Evolutionary conservation across 2,329 filamentous ascomycete genomes (phyloP).

Genomic region (Colletotrichum destructivum): DNA sequence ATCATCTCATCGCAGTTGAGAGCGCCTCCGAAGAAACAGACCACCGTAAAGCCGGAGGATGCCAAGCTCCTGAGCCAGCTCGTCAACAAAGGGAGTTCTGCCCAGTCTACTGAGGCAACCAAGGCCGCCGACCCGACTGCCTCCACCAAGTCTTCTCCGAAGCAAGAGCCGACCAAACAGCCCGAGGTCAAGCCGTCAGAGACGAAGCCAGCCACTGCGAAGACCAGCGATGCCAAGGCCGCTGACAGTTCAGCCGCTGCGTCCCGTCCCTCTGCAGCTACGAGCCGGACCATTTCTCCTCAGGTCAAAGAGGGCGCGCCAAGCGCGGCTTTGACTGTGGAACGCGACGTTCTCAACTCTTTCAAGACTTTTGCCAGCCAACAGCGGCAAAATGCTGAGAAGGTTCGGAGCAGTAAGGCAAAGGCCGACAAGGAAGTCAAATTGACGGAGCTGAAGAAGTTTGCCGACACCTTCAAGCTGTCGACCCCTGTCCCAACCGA

Average conservation of each 20-base stretch:
- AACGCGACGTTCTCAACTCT: constrained; percentile 72
- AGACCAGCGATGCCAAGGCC: constrained; percentile 25
- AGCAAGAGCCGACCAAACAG: constrained; percentile 27
- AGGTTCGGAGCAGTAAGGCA: constrained; percentile 70
- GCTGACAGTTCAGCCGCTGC: constrained; percentile 45
- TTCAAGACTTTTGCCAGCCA: constrained; percentile 76
- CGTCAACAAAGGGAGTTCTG: constrained; percentile 22
- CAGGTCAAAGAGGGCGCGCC: constrained; percentile 59
- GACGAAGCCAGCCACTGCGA: constrained; percentile 16
- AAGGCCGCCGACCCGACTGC: constrained; percentile 32
- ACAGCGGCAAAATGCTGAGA: constrained; percentile 70
- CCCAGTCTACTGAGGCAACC: constrained; percentile 20
- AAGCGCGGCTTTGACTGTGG: constrained; percentile 73
- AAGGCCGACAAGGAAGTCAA: constrained; percentile 90
- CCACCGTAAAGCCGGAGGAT: constrained; percentile 53
- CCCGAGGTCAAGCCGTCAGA: constrained; percentile 30
- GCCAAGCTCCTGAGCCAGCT: constrained; percentile 34
- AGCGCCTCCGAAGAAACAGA: constrained; percentile 59
- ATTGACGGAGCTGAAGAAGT: constrained; percentile 94
- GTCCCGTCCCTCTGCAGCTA: constrained; percentile 54
- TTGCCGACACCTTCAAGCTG: constrained; percentile 94
- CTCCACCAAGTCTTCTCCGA: constrained; percentile 28
- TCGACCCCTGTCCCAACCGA: constrained; percentile 93
- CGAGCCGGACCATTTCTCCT: constrained; percentile 59
- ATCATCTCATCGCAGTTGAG: constrained; percentile 91